Evolutionary conservation across 305 asterid genomes (phyloP), one percentile per base, ranked within the genome.

Genomic region (Petunia hybrid): DNA sequence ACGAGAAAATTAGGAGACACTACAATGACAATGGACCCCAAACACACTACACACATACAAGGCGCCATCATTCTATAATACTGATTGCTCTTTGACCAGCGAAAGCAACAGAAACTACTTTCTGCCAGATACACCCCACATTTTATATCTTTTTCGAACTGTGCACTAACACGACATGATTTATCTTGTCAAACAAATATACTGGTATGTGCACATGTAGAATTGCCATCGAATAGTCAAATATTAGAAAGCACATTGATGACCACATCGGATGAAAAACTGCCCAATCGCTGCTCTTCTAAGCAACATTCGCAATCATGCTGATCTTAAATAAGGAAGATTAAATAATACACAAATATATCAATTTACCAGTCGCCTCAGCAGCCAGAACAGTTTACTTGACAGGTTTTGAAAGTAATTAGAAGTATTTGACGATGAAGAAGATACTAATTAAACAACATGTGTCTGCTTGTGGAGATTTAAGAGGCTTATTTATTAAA

Each of bases 381-480:
- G 31, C 31, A 22, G 31, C 31, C 31, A 22, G 31, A 22, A 22
- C 31, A 22, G 13, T 22, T 61, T 59, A 16, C 36, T 60, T 40
- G 14, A 40, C 35, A 14, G 51, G 51, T 66, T 2, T 66, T 12
- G 73, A 40, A 40, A 65, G 73, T 65, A 5, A 57, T 56, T 57
- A 57, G 2, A 57, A 57, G 5, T n/a, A 40, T 66, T 66, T 66
- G 73, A 39, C 31, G 36, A 40, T 2, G 12, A 66, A 40, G 73
- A 66, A 66, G 51, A 12, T 66, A 66, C 73, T 40, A 66, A 66
- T 35, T 39, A 39, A 65, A 66, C 73, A 66, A 66, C 40, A 66
- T 35, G 14, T 66, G 36, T 12, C 36, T 39, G 51, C 73, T 66
- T 6, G 36, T 40, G 73, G 73, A 66, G 51, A 40, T 65, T 65